Conservation (phyloP, 2,329 filamentous ascomycete species). For the Alternaria metachromatica region DNA sequence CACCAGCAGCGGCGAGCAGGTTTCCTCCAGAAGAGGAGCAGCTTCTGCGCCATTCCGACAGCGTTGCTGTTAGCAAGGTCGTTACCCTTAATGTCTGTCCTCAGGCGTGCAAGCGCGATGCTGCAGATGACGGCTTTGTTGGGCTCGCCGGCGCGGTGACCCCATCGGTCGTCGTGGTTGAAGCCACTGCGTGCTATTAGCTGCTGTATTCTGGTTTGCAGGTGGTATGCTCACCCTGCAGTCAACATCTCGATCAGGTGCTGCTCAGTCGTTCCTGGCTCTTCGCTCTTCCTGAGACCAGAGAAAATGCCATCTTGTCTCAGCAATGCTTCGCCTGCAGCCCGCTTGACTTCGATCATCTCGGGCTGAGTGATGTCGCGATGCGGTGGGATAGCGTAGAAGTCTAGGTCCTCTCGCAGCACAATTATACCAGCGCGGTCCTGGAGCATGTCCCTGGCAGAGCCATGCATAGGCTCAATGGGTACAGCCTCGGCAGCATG, state of each 20-base stretch:
- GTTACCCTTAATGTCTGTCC: slow-evolving; percentile 86
- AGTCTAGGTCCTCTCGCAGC: slow-evolving; percentile 92
- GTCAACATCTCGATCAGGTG: slow-evolving; percentile 99
- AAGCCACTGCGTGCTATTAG: slow-evolving; percentile 72
- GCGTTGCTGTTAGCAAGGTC: slow-evolving; percentile 75
- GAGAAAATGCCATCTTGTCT: slow-evolving; percentile 95
- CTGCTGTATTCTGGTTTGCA: not conserved
- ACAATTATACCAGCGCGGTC: slow-evolving; percentile 96
- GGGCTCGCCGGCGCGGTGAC: slow-evolving; percentile 94
- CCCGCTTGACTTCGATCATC: slow-evolving; percentile 96
- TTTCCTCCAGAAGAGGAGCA: slow-evolving; percentile 97
- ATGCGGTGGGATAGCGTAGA: slow-evolving; percentile 91
- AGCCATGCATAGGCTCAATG: slow-evolving; percentile 75
- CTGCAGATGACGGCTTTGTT: slow-evolving; percentile 99
- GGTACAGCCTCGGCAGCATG: slow-evolving; percentile 62
- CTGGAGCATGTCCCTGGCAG: slow-evolving; percentile 78
- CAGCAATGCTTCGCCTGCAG: slow-evolving; percentile 84
- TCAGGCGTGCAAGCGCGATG: slow-evolving; percentile 87
- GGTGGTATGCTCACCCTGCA: slow-evolving; percentile 73
- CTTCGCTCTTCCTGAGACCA: slow-evolving; percentile 90
- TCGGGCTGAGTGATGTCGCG: slow-evolving; percentile 83
- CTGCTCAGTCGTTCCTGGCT: slow-evolving; percentile 94
- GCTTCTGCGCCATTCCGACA: slow-evolving; percentile 97
- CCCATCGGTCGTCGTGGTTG: slow-evolving; percentile 94
- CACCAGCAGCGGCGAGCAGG: slow-evolving; percentile 97